These are phyloP conservation scores for Lithospermum erythrorhizon DNA, from an alignment of 257 asterid species.

Conservation along the genomic window DNA sequence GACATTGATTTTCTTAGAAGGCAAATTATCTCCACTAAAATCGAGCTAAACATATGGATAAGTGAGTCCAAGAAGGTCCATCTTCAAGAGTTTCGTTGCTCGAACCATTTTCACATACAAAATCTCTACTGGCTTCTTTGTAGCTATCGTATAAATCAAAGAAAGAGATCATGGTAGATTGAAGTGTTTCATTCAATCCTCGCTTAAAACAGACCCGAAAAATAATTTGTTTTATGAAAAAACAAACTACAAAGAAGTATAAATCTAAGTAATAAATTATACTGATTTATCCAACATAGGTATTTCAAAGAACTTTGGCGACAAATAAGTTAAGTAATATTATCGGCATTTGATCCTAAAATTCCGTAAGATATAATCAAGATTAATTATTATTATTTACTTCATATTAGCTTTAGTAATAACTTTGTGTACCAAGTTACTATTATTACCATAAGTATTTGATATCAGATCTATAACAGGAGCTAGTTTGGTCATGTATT, in stretches of 20 bases:
- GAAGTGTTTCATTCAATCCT: background rate
- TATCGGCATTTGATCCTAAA: too few species aligned
- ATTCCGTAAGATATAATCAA: too few species aligned
- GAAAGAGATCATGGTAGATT: background rate
- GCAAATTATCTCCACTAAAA: constrained; percentile 62
- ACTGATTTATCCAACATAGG: constrained; percentile 73
- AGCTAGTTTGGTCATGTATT: too few species aligned
- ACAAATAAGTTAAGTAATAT: constrained; percentile 61
- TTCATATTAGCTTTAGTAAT: too few species aligned
- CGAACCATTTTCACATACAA: constrained; percentile 69
- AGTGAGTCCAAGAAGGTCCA: constrained; percentile 80
- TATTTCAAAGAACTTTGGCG: constrained; percentile 79
- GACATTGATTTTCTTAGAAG: constrained; percentile 59
- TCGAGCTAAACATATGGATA: constrained; percentile 82
- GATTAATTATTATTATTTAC: too few species aligned
- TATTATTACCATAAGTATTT: too few species aligned
- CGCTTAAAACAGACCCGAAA: background rate
- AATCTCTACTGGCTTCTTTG: constrained; percentile 77
- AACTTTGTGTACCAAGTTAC: too few species aligned
- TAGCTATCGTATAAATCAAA: constrained; percentile 35
- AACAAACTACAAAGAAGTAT: background rate
- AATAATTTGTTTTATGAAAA: background rate
- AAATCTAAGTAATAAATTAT: constrained; percentile 26
- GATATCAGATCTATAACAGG: too few species aligned
- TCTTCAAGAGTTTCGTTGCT: constrained; percentile 75